Percentiles rank a stretch among this genome's conserved stretches.
These are phyloP conservation scores for Entophlyctis luteolus DNA, from an alignment of 192 early-diverging fungal species.

Conservation along the genomic window DNA sequence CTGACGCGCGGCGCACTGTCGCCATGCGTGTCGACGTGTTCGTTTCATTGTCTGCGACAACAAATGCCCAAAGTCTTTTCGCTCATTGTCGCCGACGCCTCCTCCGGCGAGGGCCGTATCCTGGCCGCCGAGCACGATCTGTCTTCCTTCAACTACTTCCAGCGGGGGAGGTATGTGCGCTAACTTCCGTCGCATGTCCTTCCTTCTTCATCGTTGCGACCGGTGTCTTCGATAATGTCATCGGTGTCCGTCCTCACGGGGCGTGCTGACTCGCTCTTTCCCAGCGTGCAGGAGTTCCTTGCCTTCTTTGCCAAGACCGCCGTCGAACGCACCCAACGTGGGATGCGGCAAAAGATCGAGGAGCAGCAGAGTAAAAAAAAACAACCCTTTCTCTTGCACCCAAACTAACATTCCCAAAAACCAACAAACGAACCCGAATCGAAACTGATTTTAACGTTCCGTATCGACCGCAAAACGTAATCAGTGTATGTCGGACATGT, in stretches of 20 bases:
- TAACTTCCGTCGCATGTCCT: background rate
- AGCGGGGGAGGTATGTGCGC: slow-evolving; percentile 64
- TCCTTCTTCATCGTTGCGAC: too few species aligned
- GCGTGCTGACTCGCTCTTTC: background rate
- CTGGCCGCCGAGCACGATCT: slow-evolving; percentile 70
- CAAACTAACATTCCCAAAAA: background rate
- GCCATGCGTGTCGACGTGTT: too few species aligned
- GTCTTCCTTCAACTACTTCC: slow-evolving; percentile 78
- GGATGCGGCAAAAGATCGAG: slow-evolving; percentile 76
- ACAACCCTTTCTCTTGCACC: background rate
- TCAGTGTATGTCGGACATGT: slow-evolving; percentile 79
- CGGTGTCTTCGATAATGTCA: slow-evolving; percentile 1
- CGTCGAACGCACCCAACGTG: slow-evolving; percentile 76
- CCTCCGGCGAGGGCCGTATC: slow-evolving; percentile 26
- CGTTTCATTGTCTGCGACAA: too few species aligned
- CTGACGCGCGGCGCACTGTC: too few species aligned
- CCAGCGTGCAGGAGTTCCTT: slow-evolving; percentile 79
- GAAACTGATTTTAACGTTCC: background rate
- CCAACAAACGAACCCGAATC: background rate
- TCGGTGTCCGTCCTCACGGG: background rate
- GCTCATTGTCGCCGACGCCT: slow-evolving; percentile 5
- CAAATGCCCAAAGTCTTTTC: slow-evolving; percentile 22
- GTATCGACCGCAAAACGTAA: background rate
- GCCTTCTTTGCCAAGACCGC: slow-evolving; percentile 79
- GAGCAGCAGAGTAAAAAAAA: slow-evolving; percentile 59